Evolutionary conservation across 2,329 filamentous ascomycete genomes (phyloP).

Genomic region (Fusarium metavorans): DNA sequence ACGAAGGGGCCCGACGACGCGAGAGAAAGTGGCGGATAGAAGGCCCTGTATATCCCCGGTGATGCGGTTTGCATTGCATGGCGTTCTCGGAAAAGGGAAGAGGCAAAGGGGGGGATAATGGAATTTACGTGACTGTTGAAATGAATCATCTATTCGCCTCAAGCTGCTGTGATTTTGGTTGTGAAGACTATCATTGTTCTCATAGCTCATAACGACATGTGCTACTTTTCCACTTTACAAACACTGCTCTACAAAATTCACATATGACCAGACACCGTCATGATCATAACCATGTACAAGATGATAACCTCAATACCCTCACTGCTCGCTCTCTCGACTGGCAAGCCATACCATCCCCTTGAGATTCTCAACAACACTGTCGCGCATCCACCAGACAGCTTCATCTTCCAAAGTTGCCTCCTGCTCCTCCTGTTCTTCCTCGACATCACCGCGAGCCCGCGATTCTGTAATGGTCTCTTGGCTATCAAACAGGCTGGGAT

Average conservation of each 20-base stretch:
- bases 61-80: constrained; percentile 56
- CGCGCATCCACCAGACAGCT: constrained; percentile 66
- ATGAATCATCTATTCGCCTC: constrained; percentile 43
- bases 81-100: constrained; percentile 52
- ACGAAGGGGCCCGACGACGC: constrained; percentile 21
- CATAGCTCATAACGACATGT: constrained; percentile 34
- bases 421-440: constrained; percentile 36
- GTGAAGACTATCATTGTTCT: constrained; percentile 24
- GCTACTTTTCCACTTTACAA: not conserved
- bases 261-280: not conserved
- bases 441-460: constrained; percentile 26
- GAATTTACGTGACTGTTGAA: constrained; percentile 48
- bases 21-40: constrained; percentile 34
- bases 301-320: constrained; percentile 9
- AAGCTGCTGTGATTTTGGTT: not conserved
- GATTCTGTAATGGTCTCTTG: constrained; percentile 49
- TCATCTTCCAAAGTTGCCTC: constrained; percentile 44
- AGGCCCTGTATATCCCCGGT: constrained; percentile 47
- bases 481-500: constrained; percentile 47
- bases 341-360: constrained; percentile 68
- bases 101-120: constrained; percentile 48
- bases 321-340: constrained; percentile 52
- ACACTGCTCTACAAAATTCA: not conserved
- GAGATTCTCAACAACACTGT: constrained; percentile 65
- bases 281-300: not conserved